Percentiles rank a stretch among this genome's conserved stretches.
phyloP scores from a whole-genome alignment of 73 alveolate genomes.

The Paramecium sonneborni region DNA sequence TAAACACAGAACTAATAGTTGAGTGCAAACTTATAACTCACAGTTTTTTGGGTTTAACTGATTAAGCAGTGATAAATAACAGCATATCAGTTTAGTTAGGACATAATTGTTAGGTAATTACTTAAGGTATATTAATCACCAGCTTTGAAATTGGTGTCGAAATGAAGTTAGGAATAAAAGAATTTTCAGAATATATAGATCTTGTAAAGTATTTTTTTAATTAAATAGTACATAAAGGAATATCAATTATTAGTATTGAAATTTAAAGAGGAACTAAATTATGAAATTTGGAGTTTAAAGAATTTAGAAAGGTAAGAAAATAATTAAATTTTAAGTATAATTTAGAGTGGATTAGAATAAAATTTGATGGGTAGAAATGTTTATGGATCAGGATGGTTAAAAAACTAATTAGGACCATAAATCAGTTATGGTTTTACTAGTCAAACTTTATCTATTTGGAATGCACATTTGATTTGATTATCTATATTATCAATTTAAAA shows the following conservation, averaged over 20 bases:
- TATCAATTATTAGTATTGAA: background rate
- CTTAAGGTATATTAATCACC: background rate
- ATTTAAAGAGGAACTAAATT: conserved; percentile 9
- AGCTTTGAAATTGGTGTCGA: conserved; percentile 15
- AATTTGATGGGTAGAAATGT: background rate
- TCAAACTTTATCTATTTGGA: background rate
- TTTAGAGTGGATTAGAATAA: background rate
- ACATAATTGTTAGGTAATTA: background rate
- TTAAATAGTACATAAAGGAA: background rate
- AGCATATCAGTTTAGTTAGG: background rate
- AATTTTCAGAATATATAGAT: background rate
- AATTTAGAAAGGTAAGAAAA: background rate
- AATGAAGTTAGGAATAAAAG: background rate
- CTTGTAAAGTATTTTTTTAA: background rate
- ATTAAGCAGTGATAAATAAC: background rate
- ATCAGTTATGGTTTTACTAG: background rate
- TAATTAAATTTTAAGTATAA: background rate
- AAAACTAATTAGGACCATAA: background rate
- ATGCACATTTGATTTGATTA: background rate
- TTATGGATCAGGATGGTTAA: conserved; percentile 13
- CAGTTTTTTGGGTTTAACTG: background rate
- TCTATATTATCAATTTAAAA: conserved; percentile 9
- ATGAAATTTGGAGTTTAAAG: conserved; percentile 28
- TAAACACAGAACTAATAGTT: conserved; percentile 3
- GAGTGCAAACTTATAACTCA: background rate